These are phyloP conservation scores for Gymnopus androsaceus DNA, from an alignment of 1,284 basidiomycete genomes.

Conservation along the genomic window DNA sequence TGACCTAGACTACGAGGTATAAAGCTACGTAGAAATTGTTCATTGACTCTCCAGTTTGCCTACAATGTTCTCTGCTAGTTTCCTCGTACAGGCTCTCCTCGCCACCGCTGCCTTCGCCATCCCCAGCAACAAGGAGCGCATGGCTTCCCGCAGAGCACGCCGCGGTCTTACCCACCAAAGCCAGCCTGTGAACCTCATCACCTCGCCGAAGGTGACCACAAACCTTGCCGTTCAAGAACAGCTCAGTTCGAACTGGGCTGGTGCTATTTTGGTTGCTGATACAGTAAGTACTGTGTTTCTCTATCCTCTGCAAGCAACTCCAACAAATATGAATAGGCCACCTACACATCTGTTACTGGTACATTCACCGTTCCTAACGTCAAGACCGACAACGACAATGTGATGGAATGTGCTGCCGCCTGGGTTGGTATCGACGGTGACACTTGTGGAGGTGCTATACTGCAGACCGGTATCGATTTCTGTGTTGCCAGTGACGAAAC, in stretches of 20 bases:
- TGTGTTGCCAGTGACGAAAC: conserved; percentile 22
- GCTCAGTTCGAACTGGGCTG: conserved; percentile 28
- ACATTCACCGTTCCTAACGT: conserved; percentile 21
- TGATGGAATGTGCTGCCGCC: conserved; percentile 14
- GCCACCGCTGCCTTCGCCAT: conserved; percentile 2
- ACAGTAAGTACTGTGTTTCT: neutral
- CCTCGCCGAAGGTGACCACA: neutral
- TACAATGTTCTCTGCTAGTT: conserved; percentile 9
- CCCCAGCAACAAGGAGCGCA: conserved; percentile 3
- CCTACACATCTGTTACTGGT: conserved; percentile 17
- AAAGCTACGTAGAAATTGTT: too few relatives aligned
- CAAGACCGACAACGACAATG: conserved; percentile 13
- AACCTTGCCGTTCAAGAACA: neutral
- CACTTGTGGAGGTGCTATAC: conserved; percentile 15
- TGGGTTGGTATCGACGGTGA: conserved; percentile 23
- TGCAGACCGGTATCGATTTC: conserved; percentile 31
- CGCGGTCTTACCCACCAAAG: conserved; percentile 6
- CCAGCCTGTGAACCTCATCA: conserved; percentile 3
- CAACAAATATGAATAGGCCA: neutral
- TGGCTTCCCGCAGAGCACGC: conserved; percentile 9
- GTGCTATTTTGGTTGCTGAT: conserved; percentile 21
- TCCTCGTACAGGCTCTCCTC: conserved; percentile 5
- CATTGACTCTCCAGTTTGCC: too few relatives aligned
- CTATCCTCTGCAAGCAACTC: too few relatives aligned
- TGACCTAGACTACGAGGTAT: too few relatives aligned